Conservation (phyloP, 176 grass and related monocot genomes). For the Rhynchospora breviuscula region DNA sequence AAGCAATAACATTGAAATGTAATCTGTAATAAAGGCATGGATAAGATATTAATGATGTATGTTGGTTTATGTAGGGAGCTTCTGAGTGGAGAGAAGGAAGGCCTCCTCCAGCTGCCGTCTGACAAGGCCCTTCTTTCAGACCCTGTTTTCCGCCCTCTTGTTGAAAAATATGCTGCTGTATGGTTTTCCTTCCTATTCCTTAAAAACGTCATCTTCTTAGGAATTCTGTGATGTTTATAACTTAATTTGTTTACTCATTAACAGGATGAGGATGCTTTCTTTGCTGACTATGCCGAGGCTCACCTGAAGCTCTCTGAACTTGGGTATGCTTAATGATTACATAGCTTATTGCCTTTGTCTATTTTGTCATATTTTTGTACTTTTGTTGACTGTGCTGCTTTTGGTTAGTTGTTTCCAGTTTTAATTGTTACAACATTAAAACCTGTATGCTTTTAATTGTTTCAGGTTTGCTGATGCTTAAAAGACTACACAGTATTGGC, state of each 20-base stretch:
- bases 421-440: too few species aligned
- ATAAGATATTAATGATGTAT: not conserved
- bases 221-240: not conserved
- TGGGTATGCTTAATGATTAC: constrained; percentile 41
- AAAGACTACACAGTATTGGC: not conserved
- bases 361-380: not conserved
- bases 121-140: constrained; percentile 73
- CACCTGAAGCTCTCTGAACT: constrained; percentile 83
- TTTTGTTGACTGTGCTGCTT: not conserved
- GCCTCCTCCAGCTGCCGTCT: constrained; percentile 71
- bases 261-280: constrained; percentile 89
- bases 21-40: not conserved
- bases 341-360: not conserved
- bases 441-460: not conserved
- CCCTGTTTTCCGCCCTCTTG: constrained; percentile 63
- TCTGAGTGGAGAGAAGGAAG: constrained; percentile 69
- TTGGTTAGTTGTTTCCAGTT: not conserved
- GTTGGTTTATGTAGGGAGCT: constrained; percentile 45
- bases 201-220: not conserved
- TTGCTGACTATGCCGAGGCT: constrained; percentile 70
- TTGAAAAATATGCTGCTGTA: constrained; percentile 87
- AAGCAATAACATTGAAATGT: not conserved
- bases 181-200: not conserved
- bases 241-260: not conserved
- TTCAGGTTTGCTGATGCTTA: constrained; percentile 68